Percentiles rank a stretch among this genome's conserved stretches.
Evolutionary conservation across 495 filamentous ascomycete species (phyloP).

Genomic region (Tuber indicum): DNA sequence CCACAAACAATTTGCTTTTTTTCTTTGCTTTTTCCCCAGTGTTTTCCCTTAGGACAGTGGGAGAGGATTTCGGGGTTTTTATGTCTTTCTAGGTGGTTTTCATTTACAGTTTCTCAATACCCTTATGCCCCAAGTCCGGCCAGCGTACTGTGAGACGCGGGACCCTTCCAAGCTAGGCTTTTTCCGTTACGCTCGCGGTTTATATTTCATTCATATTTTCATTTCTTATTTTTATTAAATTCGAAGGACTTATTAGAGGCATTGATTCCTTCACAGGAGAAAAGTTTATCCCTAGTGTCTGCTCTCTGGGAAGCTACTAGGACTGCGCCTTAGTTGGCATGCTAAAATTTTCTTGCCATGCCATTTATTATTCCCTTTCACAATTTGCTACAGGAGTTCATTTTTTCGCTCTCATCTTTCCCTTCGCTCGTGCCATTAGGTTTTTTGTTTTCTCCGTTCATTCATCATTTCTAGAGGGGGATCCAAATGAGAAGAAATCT

Average conservation of each 20-base stretch:
- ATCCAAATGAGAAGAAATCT: not conserved
- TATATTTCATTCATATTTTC: not conserved
- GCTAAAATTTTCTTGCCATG: not conserved
- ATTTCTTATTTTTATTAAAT: not conserved
- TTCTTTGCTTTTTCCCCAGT: not conserved
- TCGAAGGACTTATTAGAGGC: not conserved
- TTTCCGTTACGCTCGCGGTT: not conserved
- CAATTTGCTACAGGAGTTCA: not conserved
- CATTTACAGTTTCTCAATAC: not conserved
- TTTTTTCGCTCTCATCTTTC: not conserved
- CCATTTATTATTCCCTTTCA: not conserved
- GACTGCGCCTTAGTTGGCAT: not conserved
- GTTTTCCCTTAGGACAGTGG: not conserved
- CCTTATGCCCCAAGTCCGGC: not conserved
- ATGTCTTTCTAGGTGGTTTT: not conserved
- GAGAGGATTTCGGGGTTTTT: not conserved
- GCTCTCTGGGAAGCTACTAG: not conserved
- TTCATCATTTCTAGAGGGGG: not conserved
- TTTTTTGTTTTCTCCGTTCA: not conserved
- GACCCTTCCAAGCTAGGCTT: not conserved
- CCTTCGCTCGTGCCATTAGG: not conserved
- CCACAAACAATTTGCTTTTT: not conserved
- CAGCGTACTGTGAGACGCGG: not conserved
- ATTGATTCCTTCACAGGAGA: not conserved
- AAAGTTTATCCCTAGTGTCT: not conserved